Conservation (phyloP, 2,329 filamentous ascomycete genomes). For the Curvularia spicifera region DNA sequence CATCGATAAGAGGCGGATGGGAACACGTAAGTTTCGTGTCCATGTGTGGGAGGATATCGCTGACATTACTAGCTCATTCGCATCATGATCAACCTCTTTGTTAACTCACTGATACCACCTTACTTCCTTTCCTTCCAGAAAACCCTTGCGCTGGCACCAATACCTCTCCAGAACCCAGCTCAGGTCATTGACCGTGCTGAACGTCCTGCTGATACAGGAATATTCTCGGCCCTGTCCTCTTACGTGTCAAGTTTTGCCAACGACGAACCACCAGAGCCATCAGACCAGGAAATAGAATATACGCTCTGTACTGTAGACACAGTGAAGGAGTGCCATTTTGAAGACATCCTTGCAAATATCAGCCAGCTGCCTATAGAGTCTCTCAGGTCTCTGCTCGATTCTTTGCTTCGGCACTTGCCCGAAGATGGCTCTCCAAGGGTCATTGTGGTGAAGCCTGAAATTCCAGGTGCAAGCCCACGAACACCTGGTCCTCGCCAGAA, state of each 20-base stretch:
- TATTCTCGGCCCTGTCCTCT: constrained; percentile 93
- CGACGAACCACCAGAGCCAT: constrained; percentile 95
- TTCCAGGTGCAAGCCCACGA: constrained; percentile 66
- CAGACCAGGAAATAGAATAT: constrained; percentile 94
- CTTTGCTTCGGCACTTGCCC: constrained; percentile 82
- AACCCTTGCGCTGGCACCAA: constrained; percentile 74
- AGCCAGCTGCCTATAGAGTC: constrained; percentile 68
- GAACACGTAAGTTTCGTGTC: constrained; percentile 66
- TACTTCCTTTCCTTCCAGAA: constrained; percentile 72
- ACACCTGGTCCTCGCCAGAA: constrained; percentile 65
- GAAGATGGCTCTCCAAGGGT: constrained; percentile 82
- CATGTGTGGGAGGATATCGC: constrained; percentile 14
- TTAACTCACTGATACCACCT: constrained; percentile 88
- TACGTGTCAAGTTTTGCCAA: constrained; percentile 99
- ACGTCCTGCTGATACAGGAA: constrained; percentile 77
- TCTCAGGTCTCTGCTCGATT: constrained; percentile 69
- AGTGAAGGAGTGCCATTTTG: constrained; percentile 85
- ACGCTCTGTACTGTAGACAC: constrained; percentile 94
- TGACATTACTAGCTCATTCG: constrained; percentile 73
- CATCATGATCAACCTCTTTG: constrained; percentile 94
- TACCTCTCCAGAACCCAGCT: constrained; percentile 88
- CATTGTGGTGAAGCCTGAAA: constrained; percentile 89
- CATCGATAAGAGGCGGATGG: constrained; percentile 77
- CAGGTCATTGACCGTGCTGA: constrained; percentile 90
- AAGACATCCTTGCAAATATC: constrained; percentile 82